Base-by-base conservation (phyloP, 2,329 filamentous ascomycete genomes). In the Furcasterigmium sp. region DNA sequence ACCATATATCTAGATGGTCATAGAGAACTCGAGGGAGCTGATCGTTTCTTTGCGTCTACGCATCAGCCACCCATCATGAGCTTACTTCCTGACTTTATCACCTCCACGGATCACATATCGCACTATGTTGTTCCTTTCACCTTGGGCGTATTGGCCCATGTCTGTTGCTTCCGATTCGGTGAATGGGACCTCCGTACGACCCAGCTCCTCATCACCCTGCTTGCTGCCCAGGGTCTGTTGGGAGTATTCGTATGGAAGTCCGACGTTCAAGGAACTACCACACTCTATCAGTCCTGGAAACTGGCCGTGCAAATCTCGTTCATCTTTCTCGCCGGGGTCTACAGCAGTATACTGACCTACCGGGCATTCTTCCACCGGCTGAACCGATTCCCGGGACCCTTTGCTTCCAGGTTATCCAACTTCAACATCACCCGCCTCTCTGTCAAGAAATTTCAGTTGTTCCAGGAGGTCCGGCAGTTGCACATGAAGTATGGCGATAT, bases 401-500 rank as follows among this genome's bases (percentile, higher is more conserved):
- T 58, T 21, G 11, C 40, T 9, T 57, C 53, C 14, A 49, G 52
- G 5, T 37, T 56, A n/a, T 59, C 52, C 6, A 59, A 56, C 11
- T 48, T 40, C 20, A 44, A 42, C 42, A 41, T 53, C 7, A 56
- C 56, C 2, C 45, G 34, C 4, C 51, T 52, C 7, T 48, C 46
- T 8, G 40, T 48, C 5, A 55, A 51, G 45, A 50, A 52, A 2
- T 25, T 53, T 2, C 56, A 52, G 3, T 46, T 57, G 2, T 57
- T 47, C 34, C 34, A 50, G 5, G 56, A 62, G 26, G 37, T 60
- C 18, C 51, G 55, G 36, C 28, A 53, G 11, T 49, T 61, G 3
- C 57, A 62, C 37, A 39, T 43, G 3, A 41, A 51, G 8, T 60
- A 62, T 18, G 59, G 59, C 1, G 57, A 58, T 34, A 53, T 63